Conservation (phyloP, 192 early-diverging fungal genomes). For the Coemansia sp. region DNA sequence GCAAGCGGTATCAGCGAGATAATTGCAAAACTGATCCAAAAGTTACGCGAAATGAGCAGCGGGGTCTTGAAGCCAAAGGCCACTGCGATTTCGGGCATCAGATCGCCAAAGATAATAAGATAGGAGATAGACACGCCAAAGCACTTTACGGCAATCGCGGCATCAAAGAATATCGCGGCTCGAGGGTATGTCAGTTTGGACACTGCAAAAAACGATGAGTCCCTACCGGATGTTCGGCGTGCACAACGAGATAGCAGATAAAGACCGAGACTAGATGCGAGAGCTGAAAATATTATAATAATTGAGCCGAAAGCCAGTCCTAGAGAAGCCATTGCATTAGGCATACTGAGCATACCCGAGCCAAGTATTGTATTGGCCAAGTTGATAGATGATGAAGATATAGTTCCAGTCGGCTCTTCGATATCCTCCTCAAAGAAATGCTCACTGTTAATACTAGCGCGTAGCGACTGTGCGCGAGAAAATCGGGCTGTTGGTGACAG, state of each 20-base stretch:
- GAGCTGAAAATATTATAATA: slow-evolving; percentile 75
- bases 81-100: slow-evolving; percentile 74
- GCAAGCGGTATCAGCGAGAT: slow-evolving; percentile 70
- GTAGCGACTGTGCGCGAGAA: slow-evolving; percentile 25
- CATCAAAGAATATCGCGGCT: slow-evolving; percentile 86
- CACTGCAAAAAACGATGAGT: slow-evolving; percentile 87
- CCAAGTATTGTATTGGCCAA: slow-evolving; percentile 95
- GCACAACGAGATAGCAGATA: slow-evolving; percentile 80
- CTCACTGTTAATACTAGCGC: slow-evolving; percentile 20
- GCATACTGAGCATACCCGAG: slow-evolving; percentile 98
- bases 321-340: slow-evolving; percentile 78
- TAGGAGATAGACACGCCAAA: slow-evolving; percentile 96
- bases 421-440: slow-evolving; percentile 34
- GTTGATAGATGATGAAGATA: slow-evolving; percentile 72
- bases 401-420: slow-evolving; percentile 60
- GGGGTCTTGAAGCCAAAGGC: slow-evolving; percentile 28
- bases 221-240: slow-evolving; percentile 68
- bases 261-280: slow-evolving; percentile 77
- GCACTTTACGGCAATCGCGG: slow-evolving; percentile 98
- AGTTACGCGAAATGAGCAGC: slow-evolving; percentile 61
- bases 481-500: slow-evolving; percentile 6
- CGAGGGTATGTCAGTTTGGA: slow-evolving; percentile 88
- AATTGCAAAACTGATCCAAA: slow-evolving; percentile 87
- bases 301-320: slow-evolving; percentile 82
- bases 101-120: slow-evolving; percentile 90